Evolutionary conservation across 805 yeast genomes (phyloP).

Genomic region (Pichia membranifaciens): DNA sequence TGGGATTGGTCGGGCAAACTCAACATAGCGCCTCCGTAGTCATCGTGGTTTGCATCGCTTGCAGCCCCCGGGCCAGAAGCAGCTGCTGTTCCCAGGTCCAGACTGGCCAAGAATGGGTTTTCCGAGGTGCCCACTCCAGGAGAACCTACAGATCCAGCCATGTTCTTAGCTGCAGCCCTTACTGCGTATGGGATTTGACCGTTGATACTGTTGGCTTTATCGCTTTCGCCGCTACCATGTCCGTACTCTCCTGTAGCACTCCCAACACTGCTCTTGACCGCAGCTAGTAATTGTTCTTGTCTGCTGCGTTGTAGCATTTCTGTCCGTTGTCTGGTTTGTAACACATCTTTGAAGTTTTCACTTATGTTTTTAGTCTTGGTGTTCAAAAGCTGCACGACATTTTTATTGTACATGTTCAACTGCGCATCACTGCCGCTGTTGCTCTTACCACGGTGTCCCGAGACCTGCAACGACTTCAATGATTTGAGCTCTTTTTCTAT

Average conservation of each 20-base stretch:
- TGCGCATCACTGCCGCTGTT: slow-evolving; percentile 42
- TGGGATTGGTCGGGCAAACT: slow-evolving; percentile 85
- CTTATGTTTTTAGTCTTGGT: slow-evolving; percentile 89
- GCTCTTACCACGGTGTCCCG: slow-evolving; percentile 1
- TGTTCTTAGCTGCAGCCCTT: slow-evolving; percentile 14
- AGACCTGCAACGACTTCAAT: slow-evolving; percentile 35
- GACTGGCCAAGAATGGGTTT: slow-evolving; percentile 32
- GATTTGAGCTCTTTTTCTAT: slow-evolving; percentile 67
- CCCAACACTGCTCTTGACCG: slow-evolving; percentile 25
- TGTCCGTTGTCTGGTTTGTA: slow-evolving; percentile 78
- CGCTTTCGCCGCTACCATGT: neutral
- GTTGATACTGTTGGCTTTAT: slow-evolving; percentile 5
- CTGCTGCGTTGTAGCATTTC: slow-evolving; percentile 76
- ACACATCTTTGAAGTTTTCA: slow-evolving; percentile 84
- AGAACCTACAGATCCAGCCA: neutral
- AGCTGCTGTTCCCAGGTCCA: slow-evolving; percentile 8
- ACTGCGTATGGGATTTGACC: slow-evolving; percentile 25
- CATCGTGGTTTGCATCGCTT: neutral
- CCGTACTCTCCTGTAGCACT: neutral
- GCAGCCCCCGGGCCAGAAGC: slow-evolving; percentile 5
- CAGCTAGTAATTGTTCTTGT: slow-evolving; percentile 75
- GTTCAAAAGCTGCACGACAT: slow-evolving; percentile 80
- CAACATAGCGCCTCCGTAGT: slow-evolving; percentile 35
- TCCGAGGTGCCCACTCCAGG: slow-evolving; percentile 21
- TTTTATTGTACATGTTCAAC: slow-evolving; percentile 67